Percentiles rank a stretch among this genome's conserved stretches.
Conservation (phyloP, 2,329 filamentous ascomycete genomes). For the Biscogniauxia sp. region DNA sequence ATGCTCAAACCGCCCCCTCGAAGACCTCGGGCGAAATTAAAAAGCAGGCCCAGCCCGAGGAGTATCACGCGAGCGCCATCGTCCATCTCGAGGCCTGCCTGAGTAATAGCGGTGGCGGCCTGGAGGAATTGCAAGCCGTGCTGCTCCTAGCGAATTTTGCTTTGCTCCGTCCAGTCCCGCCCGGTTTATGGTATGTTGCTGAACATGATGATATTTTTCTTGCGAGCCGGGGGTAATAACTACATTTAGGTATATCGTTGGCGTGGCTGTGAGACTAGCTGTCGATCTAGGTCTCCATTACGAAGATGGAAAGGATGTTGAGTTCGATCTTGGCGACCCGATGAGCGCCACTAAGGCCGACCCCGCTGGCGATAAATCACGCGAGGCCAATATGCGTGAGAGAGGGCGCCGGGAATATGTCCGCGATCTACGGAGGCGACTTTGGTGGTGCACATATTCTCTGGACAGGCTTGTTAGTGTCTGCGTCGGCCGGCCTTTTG, state of each 20-base stretch:
- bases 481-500: constrained; percentile 89
- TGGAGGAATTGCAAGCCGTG: constrained; percentile 93
- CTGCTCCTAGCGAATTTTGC: constrained; percentile 88
- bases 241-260: constrained; percentile 75
- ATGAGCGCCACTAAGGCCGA: constrained; percentile 37
- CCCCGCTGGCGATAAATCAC: constrained; percentile 31
- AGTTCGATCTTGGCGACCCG: constrained; percentile 55
- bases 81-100: constrained; percentile 87
- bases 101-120: constrained; percentile 77
- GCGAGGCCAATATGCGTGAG: constrained; percentile 46
- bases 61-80: constrained; percentile 94
- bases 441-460: constrained; percentile 98
- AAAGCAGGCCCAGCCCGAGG: constrained; percentile 74
- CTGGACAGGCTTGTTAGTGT: constrained; percentile 93
- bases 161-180: constrained; percentile 83
- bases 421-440: constrained; percentile 76
- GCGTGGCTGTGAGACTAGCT: constrained; percentile 84
- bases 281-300: constrained; percentile 91
- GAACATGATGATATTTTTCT: neutral
- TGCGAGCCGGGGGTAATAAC: constrained; percentile 8
- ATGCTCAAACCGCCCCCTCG: constrained; percentile 48
- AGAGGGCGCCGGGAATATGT: constrained; percentile 75
- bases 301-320: constrained; percentile 73
- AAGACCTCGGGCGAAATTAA: constrained; percentile 33
- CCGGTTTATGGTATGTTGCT: constrained; percentile 71